These are phyloP conservation scores for Phlyctochytrium bullatum DNA, from an alignment of 192 early-diverging fungal species.

Conservation along the genomic window DNA sequence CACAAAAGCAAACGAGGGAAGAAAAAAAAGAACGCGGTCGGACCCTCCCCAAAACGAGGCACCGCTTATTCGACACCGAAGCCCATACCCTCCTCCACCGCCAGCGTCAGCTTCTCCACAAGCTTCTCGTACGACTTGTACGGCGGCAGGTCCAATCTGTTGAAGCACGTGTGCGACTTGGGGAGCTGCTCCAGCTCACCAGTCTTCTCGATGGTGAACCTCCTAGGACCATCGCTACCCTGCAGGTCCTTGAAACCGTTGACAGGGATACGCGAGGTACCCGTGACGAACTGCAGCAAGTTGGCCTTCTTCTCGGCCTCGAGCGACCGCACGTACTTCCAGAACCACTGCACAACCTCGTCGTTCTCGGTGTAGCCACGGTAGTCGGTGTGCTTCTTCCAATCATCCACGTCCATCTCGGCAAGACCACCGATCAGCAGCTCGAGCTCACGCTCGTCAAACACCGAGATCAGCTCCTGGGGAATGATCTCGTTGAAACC, in stretches of 20 bases:
- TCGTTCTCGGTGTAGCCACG: constrained; percentile 96
- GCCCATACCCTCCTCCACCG: constrained; percentile 94
- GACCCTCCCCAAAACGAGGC: too few species aligned
- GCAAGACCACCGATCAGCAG: constrained; percentile 94
- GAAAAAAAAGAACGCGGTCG: not conserved
- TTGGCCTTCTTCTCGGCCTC: constrained; percentile 93
- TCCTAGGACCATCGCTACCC: constrained; percentile 90
- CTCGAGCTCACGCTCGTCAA: constrained; percentile 98
- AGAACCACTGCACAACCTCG: constrained; percentile 94
- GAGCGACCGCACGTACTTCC: constrained; percentile 84
- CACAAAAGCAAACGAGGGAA: not conserved
- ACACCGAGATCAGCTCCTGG: constrained; percentile 91
- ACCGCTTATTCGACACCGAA: constrained; percentile 79
- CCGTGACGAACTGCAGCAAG: constrained; percentile 95
- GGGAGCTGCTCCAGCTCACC: constrained; percentile 84
- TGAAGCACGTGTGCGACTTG: constrained; percentile 97
- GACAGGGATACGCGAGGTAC: constrained; percentile 96
- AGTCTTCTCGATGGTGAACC: constrained; percentile 94
- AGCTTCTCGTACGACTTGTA: constrained; percentile 80
- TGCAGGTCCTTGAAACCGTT: constrained; percentile 99
- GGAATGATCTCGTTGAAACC: constrained; percentile 96
- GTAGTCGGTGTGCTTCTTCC: constrained; percentile 99
- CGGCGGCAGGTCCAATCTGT: constrained; percentile 93
- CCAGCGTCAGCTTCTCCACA: constrained; percentile 74
- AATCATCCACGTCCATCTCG: constrained; percentile 96